Base-by-base conservation (phyloP, 2,329 filamentous ascomycete genomes). In the Leptoxyphium fumago region DNA sequence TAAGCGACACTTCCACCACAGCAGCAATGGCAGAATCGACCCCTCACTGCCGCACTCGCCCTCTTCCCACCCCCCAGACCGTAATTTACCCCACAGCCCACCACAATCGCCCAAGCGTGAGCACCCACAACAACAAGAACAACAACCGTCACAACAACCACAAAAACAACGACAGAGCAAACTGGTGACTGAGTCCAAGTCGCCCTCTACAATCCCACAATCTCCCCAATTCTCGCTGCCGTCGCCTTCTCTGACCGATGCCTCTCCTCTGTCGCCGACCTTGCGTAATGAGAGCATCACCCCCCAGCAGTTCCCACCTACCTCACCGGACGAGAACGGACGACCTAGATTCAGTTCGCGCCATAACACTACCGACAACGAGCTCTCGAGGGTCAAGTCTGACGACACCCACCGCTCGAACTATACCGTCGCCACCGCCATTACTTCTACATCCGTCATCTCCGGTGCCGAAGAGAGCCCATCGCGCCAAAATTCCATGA, bases 11-110 rank as follows among this genome's bases (percentile, higher is more conserved):
- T 45, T 51, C 21, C 41, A 42, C 21, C 49, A 45, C 32, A 15
- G n/a, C 48, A 50, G 39, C 42, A 45, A 39, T 46, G 49, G 38
- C 41, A 47, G 34, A 50, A 46, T 41, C 49, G 45, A 36, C 32
- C 15, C 32, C 32, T 15, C 32, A 3, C 11, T 15, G 32, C 9
- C 9, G 32, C 15, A 13, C 13, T 36, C 32, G 32, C 15, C 32
- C 13, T 5, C 15, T 13, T 36, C 32, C 11, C 32, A 36, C 21
- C 21, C 21, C 21, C 3, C 3, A 26, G 21, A 26, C 21, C 21
- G 21, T 26, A 26, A 26, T 26, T 26, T 26, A 26, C 21, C 21
- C 21, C 21, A 26, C 21, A 26, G 21, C 21, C 21, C 21, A 26
- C 21, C 21, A 26, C 21, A 26, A 26, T 26, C 21, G 21, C 21